These are phyloP conservation scores for Stromatinia cepivora DNA, from an alignment of 2,329 filamentous ascomycete genomes.

Conservation along the genomic window DNA sequence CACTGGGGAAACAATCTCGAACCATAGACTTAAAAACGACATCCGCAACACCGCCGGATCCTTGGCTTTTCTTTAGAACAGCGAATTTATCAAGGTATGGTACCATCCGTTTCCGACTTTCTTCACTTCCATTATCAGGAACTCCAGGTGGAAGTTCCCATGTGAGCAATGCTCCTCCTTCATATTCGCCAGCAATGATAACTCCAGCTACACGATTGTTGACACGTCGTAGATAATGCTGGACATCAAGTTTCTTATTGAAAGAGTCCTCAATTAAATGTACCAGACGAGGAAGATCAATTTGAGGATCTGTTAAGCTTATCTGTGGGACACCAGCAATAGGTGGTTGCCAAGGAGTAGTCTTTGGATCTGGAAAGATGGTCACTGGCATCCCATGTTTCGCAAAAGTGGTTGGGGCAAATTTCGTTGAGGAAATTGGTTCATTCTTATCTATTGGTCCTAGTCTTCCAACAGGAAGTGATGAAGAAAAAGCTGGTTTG, in stretches of 20 bases:
- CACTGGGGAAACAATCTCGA: slow-evolving; percentile 78
- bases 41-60: slow-evolving; percentile 88
- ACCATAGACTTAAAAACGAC: slow-evolving; percentile 97
- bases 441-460: slow-evolving; percentile 26
- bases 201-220: slow-evolving; percentile 80
- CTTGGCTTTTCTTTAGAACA: slow-evolving; percentile 83
- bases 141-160: slow-evolving; percentile 78
- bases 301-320: slow-evolving; percentile 73
- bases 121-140: slow-evolving; percentile 53
- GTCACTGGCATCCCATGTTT: slow-evolving; percentile 90
- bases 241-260: slow-evolving; percentile 75
- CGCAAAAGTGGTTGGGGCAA: slow-evolving; percentile 71
- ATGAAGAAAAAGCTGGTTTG: slow-evolving; percentile 89
- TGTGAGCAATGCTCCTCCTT: slow-evolving; percentile 90
- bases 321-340: slow-evolving; percentile 59
- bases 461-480: slow-evolving; percentile 73
- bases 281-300: slow-evolving; percentile 80
- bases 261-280: slow-evolving; percentile 95
- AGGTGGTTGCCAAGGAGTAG: slow-evolving; percentile 67
- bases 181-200: slow-evolving; percentile 94
- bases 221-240: slow-evolving; percentile 80
- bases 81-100: slow-evolving; percentile 98
- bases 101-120: slow-evolving; percentile 63
- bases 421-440: slow-evolving; percentile 40
- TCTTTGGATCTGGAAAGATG: slow-evolving; percentile 71